These are phyloP conservation scores for Acer negundo DNA, from an alignment of 345 rosid species.

Conservation along the genomic window DNA sequence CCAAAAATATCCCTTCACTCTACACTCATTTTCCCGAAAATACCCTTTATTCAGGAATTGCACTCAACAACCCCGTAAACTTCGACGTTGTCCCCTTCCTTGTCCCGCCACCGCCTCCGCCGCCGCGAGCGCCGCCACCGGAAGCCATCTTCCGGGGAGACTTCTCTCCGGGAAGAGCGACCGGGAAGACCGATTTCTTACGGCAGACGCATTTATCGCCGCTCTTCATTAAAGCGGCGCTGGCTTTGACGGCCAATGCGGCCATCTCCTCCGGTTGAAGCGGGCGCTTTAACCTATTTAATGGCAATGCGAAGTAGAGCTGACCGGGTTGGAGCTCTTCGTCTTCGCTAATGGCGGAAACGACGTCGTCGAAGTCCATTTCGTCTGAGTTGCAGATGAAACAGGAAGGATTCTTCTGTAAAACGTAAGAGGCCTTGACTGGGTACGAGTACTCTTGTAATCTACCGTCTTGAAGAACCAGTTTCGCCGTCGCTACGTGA, in stretches of 20 bases:
- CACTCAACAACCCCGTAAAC: slow-evolving; percentile 58
- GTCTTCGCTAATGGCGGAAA: slow-evolving; percentile 58
- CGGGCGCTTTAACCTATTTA: slow-evolving; percentile 59
- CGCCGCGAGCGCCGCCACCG: slow-evolving; percentile 23
- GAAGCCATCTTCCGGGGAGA: slow-evolving; percentile 22
- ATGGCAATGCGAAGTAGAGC: slow-evolving; percentile 81
- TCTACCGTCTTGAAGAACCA: slow-evolving; percentile 76
- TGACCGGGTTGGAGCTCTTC: slow-evolving; percentile 88
- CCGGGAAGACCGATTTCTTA: slow-evolving; percentile 38
- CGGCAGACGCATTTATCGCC: slow-evolving; percentile 45
- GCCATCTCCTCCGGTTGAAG: slow-evolving; percentile 91
- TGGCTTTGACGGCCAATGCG: slow-evolving; percentile 96
- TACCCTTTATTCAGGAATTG: slow-evolving; percentile 70
- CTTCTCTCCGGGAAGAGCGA: slow-evolving; percentile 31
- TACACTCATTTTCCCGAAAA: background rate
- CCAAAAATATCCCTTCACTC: slow-evolving; percentile 10
- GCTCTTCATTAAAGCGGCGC: slow-evolving; percentile 71
- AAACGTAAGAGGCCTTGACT: slow-evolving; percentile 69
- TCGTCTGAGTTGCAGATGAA: slow-evolving; percentile 96
- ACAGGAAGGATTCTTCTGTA: slow-evolving; percentile 53
- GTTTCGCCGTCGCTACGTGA: slow-evolving; percentile 73
- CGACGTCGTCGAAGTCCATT: slow-evolving; percentile 86
- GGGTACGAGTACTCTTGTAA: slow-evolving; percentile 79
- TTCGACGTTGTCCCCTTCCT: slow-evolving; percentile 40
- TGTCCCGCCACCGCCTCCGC: slow-evolving; percentile 25